phyloP scores from a whole-genome alignment of 2,329 filamentous ascomycete genomes.

The Penicillium sp. region DNA sequence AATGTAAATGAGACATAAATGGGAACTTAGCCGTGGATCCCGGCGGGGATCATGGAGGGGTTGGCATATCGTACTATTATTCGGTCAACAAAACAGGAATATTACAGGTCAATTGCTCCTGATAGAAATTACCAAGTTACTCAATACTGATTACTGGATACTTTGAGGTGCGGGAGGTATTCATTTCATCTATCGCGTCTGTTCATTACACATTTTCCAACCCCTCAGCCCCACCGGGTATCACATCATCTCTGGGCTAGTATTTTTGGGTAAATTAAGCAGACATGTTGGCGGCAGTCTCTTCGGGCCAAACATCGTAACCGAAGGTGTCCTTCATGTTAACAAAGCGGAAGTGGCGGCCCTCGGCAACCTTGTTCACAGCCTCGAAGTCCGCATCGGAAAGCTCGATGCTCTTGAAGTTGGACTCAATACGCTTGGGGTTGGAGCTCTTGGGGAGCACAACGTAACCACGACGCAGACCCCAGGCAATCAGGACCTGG shows the following conservation, averaged over 20 bases:
- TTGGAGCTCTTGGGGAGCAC: conserved; percentile 72
- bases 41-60: background rate
- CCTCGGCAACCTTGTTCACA: conserved; percentile 64
- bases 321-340: conserved; percentile 83
- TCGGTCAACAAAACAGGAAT: conserved; percentile 1
- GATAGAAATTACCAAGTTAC: background rate
- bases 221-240: conserved; percentile 2
- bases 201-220: conserved; percentile 1
- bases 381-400: conserved; percentile 58
- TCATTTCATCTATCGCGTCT: conserved; percentile 7
- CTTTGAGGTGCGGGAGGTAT: background rate
- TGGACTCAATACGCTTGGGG: conserved; percentile 65
- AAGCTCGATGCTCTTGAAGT: conserved; percentile 64
- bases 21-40: background rate
- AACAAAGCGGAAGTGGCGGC: conserved; percentile 69
- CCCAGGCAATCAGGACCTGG: conserved; percentile 66
- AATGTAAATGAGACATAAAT: background rate
- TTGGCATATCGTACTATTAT: background rate
- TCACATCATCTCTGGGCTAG: conserved; percentile 5
- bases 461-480: conserved; percentile 63
- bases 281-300: conserved; percentile 42
- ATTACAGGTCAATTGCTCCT: background rate
- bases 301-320: conserved; percentile 68
- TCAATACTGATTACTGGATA: background rate
- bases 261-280: conserved; percentile 20